These are phyloP conservation scores for Alternaria ethzedia DNA, from an alignment of 2,329 filamentous ascomycete species.

Conservation along the genomic window DNA sequence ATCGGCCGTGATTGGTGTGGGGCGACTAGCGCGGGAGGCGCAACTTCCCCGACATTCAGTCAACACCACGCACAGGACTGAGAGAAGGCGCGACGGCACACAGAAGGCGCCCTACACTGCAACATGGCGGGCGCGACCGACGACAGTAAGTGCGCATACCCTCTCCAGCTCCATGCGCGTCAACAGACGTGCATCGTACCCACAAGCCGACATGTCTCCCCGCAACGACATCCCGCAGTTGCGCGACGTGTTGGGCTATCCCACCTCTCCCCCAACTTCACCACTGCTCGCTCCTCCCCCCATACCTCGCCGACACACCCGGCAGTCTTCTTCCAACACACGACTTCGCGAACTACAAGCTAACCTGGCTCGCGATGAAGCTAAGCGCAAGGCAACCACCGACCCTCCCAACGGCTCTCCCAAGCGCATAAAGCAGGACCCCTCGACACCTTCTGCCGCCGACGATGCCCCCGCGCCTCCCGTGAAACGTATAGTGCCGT, in stretches of 20 bases:
- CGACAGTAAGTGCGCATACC: conserved; percentile 40
- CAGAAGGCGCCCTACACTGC: conserved; percentile 14
- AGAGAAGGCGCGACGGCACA: conserved; percentile 18
- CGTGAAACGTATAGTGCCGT: conserved; percentile 73
- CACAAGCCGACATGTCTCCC: conserved; percentile 5
- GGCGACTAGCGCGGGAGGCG: conserved; percentile 23
- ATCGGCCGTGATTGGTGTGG: conserved; percentile 24
- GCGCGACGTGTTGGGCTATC: conserved; percentile 27
- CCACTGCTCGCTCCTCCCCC: not conserved
- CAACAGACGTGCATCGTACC: not conserved
- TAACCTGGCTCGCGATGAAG: conserved; percentile 33
- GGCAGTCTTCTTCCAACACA: conserved; percentile 10
- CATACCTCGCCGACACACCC: conserved; percentile 1
- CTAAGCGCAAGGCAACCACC: conserved; percentile 78
- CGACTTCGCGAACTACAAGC: conserved; percentile 17
- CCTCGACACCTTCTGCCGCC: conserved; percentile 42
- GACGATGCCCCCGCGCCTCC: conserved; percentile 47
- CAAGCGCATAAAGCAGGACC: conserved; percentile 61
- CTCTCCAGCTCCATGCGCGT: not conserved
- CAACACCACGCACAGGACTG: conserved; percentile 6
- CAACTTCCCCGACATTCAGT: conserved; percentile 23
- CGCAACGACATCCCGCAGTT: conserved; percentile 16
- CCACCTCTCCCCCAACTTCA: conserved; percentile 23
- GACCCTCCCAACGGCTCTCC: conserved; percentile 66
- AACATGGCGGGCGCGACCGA: conserved; percentile 46